Percentiles rank a stretch among this genome's conserved stretches.
phyloP scores from a whole-genome alignment of 148 eudicot genomes.

The Fagopyrum homotropicum region DNA sequence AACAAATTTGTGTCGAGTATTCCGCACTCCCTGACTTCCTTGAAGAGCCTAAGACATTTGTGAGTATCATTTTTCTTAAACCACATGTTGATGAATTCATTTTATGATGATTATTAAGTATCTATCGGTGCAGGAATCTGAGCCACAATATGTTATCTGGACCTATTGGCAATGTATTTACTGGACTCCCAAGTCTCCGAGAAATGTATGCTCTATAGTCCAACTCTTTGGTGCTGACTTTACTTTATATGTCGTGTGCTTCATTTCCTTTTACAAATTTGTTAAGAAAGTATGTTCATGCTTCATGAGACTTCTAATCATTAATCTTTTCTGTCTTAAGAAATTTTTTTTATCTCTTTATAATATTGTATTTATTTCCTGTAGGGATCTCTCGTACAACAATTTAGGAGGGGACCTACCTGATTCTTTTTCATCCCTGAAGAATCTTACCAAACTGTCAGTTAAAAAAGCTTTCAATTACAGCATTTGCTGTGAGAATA shows the following conservation, averaged over 20 bases:
- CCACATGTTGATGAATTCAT: not conserved
- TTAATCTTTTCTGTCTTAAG: not conserved
- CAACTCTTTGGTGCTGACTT: slow-evolving; percentile 1
- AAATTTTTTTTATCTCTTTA: not conserved
- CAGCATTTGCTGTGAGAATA: not conserved
- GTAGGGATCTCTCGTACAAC: slow-evolving; percentile 91
- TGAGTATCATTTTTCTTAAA: slow-evolving; percentile 32
- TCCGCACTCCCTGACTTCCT: slow-evolving; percentile 53
- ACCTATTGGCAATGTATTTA: slow-evolving; percentile 64
- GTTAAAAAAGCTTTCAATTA: slow-evolving; percentile 19
- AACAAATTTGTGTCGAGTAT: slow-evolving; percentile 55
- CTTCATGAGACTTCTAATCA: not conserved
- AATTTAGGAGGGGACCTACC: slow-evolving; percentile 84
- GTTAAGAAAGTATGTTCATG: not conserved
- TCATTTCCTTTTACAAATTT: not conserved
- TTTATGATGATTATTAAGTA: slow-evolving; percentile 2
- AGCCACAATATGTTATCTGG: slow-evolving; percentile 75
- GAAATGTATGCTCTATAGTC: slow-evolving; percentile 50
- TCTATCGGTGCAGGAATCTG: slow-evolving; percentile 57
- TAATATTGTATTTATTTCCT: slow-evolving; percentile 10
- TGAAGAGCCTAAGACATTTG: slow-evolving; percentile 69
- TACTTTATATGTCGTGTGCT: not conserved
- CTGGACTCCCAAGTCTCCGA: slow-evolving; percentile 48
- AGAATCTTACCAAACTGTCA: slow-evolving; percentile 59
- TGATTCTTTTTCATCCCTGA: slow-evolving; percentile 52